Conservation (phyloP, 768 basidiomycete species). For the Tulasnella sp. region DNA sequence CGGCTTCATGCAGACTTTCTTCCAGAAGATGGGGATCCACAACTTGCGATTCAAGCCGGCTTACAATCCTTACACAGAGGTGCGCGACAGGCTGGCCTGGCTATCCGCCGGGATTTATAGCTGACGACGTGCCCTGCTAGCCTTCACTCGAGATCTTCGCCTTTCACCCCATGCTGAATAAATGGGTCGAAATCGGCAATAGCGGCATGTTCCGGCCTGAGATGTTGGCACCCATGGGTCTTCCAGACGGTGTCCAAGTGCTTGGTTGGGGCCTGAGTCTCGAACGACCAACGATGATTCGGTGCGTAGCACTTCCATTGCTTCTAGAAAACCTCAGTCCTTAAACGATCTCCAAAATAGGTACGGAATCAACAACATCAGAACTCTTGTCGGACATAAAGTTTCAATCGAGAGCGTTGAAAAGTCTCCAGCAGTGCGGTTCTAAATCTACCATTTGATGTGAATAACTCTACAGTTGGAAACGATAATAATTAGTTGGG, state of each 20-base stretch:
- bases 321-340: not conserved
- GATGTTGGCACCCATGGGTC: conserved; percentile 98
- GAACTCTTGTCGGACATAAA: conserved; percentile 96
- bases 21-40: conserved; percentile 93
- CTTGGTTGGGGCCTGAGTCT: conserved; percentile 94
- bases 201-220: conserved; percentile 99
- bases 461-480: conserved; percentile 4
- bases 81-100: conserved; percentile 27
- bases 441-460: conserved; percentile 41
- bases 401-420: conserved; percentile 84
- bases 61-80: conserved; percentile 97
- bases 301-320: conserved; percentile 43
- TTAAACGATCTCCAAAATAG: conserved; percentile 34
- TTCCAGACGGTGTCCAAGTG: conserved; percentile 92
- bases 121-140: conserved; percentile 33
- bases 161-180: conserved; percentile 86
- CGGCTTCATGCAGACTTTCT: conserved; percentile 98
- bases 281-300: conserved; percentile 98
- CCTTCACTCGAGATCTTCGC: conserved; percentile 98
- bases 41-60: conserved; percentile 96
- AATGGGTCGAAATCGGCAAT: conserved; percentile 98
- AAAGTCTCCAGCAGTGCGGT: conserved; percentile 82
- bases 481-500: not conserved
- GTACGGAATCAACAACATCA: conserved; percentile 95
- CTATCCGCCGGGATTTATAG: not conserved